phyloP scores from a whole-genome alignment of 768 basidiomycete species.

The Kockovaella imperatae region DNA sequence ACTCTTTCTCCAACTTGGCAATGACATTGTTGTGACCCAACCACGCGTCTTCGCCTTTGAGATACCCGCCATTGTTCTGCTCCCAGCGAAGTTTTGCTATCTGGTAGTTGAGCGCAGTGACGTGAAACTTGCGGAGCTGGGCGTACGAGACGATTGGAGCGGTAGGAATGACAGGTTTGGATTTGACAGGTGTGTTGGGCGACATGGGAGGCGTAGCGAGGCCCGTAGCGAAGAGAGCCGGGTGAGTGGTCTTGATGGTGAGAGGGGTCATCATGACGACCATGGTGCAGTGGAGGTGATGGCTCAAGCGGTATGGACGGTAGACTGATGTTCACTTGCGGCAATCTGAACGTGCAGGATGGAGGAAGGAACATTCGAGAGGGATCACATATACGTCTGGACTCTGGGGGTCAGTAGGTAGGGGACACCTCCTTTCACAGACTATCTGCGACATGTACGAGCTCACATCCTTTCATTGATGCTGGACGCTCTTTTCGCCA shows the following conservation, averaged over 20 bases:
- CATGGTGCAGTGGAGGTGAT: neutral
- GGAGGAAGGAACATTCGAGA: neutral
- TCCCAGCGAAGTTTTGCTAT: slow-evolving; percentile 35
- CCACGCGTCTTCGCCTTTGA: slow-evolving; percentile 28
- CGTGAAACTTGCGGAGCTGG: slow-evolving; percentile 26
- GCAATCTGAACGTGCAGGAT: neutral
- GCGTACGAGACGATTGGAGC: slow-evolving; percentile 18
- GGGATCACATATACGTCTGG: no score
- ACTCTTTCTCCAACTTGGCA: slow-evolving; percentile 27
- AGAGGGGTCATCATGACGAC: slow-evolving; percentile 3
- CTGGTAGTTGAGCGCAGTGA: slow-evolving; percentile 18
- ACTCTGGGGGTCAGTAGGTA: no score
- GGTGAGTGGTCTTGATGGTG: slow-evolving; percentile 13
- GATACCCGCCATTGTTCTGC: slow-evolving; percentile 24
- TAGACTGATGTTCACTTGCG: neutral
- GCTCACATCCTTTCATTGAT: no score
- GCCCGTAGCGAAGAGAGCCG: slow-evolving; percentile 17
- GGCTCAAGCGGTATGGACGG: neutral
- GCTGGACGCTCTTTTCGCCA: no score
- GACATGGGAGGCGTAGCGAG: slow-evolving; percentile 23
- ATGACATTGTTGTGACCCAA: slow-evolving; percentile 23
- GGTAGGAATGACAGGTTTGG: neutral
- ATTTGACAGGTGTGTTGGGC: slow-evolving; percentile 7
- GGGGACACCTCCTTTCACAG: no score
- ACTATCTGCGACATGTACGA: no score